Evolutionary conservation across 225 moss, liverwort and hornwort genomes (phyloP), one percentile per base, ranked within the genome.

Genomic region (Lunularia cruciata): DNA sequence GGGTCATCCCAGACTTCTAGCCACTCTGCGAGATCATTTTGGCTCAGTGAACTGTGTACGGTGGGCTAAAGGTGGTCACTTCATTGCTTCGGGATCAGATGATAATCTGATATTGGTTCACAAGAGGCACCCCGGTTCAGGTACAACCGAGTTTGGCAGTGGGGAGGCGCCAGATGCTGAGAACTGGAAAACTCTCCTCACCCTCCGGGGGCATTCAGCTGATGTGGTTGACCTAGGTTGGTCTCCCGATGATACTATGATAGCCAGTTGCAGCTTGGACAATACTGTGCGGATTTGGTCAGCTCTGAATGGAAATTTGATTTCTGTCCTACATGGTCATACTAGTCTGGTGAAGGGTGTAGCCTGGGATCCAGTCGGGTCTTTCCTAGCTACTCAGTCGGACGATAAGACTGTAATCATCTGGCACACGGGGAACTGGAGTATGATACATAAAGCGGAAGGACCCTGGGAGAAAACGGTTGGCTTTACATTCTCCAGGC

Each of bases 181-280:
- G 81, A 98, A 98, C 73, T 98, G 93, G 96, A 98, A 98, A 76
- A 90, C 89, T 48, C 83, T 88, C 28, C 72, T 91, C 70, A 98
- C 93, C 2, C 54, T 98, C 34, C 87, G 96, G 18, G 96, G 93
- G 34, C 96, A 98, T 58, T 78, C 91, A 69, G 87, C 96, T 42
- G 93, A 98, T 61, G 96, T 98, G 81, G 96, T 98, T 72, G 93
- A 98, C 82, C 87, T 98, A 63, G 90, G 87, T 76, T 98, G 96
- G 96, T 98, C 96, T 82, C 96, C 96, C 67, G 93, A 98, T 78
- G 96, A 92, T 75, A 81, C 92, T 3, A 87, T 88, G 77, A 87
- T 98, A 47, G 96, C 93, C 30, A 98, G 90, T 76, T 98, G 93
- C 83, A 98, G 93, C 79, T 74, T 98, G 76, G 96, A 98, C 78